A percentile compares a stretch with the other conserved stretches of the same genome.
Conservation (phyloP, 805 yeast species). For the Sugiyamaella americana region DNA sequence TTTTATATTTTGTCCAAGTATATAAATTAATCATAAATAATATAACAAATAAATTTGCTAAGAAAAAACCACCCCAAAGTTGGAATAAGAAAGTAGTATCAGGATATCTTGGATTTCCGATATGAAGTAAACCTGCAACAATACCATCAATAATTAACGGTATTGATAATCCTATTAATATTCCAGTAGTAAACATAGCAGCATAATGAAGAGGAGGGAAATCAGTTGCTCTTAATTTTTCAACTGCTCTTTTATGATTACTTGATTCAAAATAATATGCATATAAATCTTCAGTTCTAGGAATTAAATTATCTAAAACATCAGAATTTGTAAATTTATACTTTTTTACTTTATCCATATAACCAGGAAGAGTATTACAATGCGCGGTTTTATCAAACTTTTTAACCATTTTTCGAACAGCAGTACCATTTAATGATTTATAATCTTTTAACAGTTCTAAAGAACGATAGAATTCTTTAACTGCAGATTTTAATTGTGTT, state of each 20-base stretch:
- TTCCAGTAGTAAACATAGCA: conserved; percentile 53
- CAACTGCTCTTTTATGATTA: conserved; percentile 64
- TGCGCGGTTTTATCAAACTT: conserved; percentile 76
- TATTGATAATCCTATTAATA: conserved; percentile 60
- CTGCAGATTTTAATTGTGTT: conserved; percentile 60
- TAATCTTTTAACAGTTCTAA: conserved; percentile 66
- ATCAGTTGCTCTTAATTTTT: conserved; percentile 52
- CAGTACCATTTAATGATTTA: conserved; percentile 74
- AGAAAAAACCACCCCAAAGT: conserved; percentile 87
- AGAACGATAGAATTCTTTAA: conserved; percentile 66
- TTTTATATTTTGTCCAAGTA: conserved; percentile 67
- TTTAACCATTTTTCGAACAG: conserved; percentile 80
- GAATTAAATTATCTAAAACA: conserved; percentile 55
- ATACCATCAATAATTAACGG: conserved; percentile 63
- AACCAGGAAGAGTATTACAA: conserved; percentile 39
- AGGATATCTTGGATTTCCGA: conserved; percentile 38
- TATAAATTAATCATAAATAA: conserved; percentile 64
- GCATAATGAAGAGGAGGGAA: conserved; percentile 34
- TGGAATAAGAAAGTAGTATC: conserved; percentile 65
- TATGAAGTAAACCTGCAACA: conserved; percentile 43
- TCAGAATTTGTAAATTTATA: conserved; percentile 55
- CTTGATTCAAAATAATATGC: conserved; percentile 63
- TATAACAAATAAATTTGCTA: conserved; percentile 52
- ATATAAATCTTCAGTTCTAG: conserved; percentile 61
- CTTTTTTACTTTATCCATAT: conserved; percentile 51